phyloP scores from a whole-genome alignment of 371 early-diverging fungal genomes.

The Blastocladiella emersonii region DNA sequence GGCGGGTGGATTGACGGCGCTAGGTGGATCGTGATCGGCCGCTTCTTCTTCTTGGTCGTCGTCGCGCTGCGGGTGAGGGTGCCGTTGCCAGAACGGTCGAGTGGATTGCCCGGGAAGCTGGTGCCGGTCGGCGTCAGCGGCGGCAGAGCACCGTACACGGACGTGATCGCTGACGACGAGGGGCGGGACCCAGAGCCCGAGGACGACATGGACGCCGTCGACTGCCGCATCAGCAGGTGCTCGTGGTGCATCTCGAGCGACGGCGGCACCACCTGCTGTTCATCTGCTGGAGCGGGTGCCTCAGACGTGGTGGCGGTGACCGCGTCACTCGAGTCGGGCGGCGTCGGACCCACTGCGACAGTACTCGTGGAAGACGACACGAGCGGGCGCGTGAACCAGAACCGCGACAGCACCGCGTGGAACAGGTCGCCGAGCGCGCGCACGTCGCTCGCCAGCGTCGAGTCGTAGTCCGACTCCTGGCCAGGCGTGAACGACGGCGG shows the following conservation, averaged over 20 bases:
- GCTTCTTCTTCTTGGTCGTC: neutral
- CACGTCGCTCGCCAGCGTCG: constrained; percentile 1
- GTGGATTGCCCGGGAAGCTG: neutral
- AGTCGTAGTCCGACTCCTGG: neutral
- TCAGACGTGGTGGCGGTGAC: too few relatives aligned
- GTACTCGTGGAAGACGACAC: too few relatives aligned
- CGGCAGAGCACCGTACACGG: neutral
- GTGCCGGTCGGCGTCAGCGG: neutral
- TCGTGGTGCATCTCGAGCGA: neutral
- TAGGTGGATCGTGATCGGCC: constrained; percentile 1
- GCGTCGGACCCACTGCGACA: neutral
- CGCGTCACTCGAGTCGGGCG: too few relatives aligned
- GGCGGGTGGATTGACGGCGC: constrained; percentile 4
- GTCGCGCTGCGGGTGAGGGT: neutral
- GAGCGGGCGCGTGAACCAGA: neutral
- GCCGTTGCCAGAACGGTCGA: neutral
- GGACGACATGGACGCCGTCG: neutral
- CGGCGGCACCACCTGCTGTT: neutral
- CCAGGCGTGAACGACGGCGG: neutral
- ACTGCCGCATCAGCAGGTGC: neutral
- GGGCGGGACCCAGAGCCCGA: neutral
- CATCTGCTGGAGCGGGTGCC: too few relatives aligned
- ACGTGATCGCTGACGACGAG: neutral
- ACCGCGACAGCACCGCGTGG: neutral
- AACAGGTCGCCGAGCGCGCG: neutral